These are phyloP conservation scores for Yamadazyma sp. DNA, from an alignment of 805 yeast species.

Conservation along the genomic window DNA sequence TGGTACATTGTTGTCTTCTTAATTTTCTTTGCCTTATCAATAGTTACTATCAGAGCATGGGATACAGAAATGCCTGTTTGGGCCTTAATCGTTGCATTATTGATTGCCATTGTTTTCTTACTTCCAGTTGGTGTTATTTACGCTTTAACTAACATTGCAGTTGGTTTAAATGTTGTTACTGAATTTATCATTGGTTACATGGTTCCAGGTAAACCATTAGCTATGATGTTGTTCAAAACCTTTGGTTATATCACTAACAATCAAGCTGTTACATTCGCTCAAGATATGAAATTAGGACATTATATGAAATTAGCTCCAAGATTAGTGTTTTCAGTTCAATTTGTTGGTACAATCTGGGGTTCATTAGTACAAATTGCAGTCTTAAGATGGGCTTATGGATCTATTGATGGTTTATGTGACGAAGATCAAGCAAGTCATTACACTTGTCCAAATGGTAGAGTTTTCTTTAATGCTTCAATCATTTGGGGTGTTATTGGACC, in stretches of 20 bases:
- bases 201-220: constrained; percentile 47
- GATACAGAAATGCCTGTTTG: constrained; percentile 43
- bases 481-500: constrained; percentile 40
- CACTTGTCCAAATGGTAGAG: constrained; percentile 42
- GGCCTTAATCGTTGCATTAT: constrained; percentile 35
- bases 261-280: constrained; percentile 48
- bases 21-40: constrained; percentile 27
- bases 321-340: constrained; percentile 40
- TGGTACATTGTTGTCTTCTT: constrained; percentile 26
- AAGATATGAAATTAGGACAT: constrained; percentile 45
- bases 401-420: constrained; percentile 31
- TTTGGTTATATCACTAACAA: constrained; percentile 47
- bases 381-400: constrained; percentile 40
- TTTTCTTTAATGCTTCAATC: constrained; percentile 41
- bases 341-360: constrained; percentile 43
- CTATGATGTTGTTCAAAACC: constrained; percentile 47
- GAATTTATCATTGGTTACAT: constrained; percentile 43
- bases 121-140: constrained; percentile 39
- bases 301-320: constrained; percentile 43
- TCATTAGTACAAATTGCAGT: constrained; percentile 38
- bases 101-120: constrained; percentile 37
- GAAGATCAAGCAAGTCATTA: constrained; percentile 25
- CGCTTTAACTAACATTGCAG: constrained; percentile 25
- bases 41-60: constrained; percentile 39
- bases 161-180: constrained; percentile 37